Conservation (phyloP, 257 asterid species). For the Rauvolfia tetraphylla region DNA sequence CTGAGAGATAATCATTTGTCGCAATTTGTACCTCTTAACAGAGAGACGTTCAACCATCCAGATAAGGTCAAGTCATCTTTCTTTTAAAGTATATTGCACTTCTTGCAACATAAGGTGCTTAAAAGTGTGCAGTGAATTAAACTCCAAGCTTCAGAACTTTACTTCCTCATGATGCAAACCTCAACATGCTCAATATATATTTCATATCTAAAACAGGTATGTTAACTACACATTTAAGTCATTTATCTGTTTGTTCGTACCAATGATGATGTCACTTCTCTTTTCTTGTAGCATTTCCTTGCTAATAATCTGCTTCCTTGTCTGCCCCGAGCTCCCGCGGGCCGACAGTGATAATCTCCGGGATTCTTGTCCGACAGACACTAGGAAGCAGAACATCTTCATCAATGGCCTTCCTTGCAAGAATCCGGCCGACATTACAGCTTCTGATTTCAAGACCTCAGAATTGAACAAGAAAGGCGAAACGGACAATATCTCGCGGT, state of each 20-base stretch:
- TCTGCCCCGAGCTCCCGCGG: constrained; percentile 4
- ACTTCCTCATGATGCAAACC: constrained; percentile 40
- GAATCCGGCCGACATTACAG: constrained; percentile 35
- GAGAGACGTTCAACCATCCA: constrained; percentile 37
- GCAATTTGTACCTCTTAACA: background rate
- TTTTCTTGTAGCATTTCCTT: constrained; percentile 16
- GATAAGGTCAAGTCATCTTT: constrained; percentile 38
- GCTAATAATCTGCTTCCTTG: constrained; percentile 18
- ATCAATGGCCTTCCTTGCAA: constrained; percentile 70
- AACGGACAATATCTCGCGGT: constrained; percentile 41
- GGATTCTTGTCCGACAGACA: constrained; percentile 57
- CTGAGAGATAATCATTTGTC: background rate
- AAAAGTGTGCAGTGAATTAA: constrained; percentile 43
- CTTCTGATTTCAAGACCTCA: constrained; percentile 66
- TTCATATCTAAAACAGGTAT: constrained; percentile 6
- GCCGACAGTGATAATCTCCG: constrained; percentile 52
- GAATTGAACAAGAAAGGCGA: constrained; percentile 40
- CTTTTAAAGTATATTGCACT: constrained; percentile 24
- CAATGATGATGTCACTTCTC: constrained; percentile 8
- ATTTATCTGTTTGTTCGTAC: background rate
- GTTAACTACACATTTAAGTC: background rate
- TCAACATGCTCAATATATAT: constrained; percentile 8
- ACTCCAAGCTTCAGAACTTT: constrained; percentile 52
- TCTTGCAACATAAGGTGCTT: constrained; percentile 45
- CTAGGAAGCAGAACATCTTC: constrained; percentile 25